A percentile compares a stretch with the other conserved stretches of the same genome.
Conservation (phyloP, 768 basidiomycete species). For the Trametes cingulata region DNA sequence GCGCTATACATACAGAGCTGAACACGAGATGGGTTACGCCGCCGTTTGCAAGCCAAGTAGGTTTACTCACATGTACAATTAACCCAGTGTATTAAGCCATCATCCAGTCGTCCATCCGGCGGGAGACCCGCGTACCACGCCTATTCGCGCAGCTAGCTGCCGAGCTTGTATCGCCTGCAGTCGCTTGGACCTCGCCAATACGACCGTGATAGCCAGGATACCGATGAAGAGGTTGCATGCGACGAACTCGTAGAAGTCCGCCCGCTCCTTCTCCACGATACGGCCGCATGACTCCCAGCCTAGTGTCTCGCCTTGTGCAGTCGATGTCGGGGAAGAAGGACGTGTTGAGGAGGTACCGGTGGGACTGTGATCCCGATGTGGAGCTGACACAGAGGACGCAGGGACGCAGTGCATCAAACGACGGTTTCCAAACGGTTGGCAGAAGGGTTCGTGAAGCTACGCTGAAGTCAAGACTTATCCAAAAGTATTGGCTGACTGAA, state of each 20-base stretch:
- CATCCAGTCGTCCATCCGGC: conserved; percentile 28
- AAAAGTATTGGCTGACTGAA: conserved; percentile 4
- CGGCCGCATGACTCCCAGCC: conserved; percentile 96
- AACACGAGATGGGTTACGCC: too few species aligned
- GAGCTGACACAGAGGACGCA: conserved; percentile 6
- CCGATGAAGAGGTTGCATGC: conserved; percentile 81
- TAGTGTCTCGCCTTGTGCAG: conserved; percentile 55
- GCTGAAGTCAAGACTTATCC: neutral
- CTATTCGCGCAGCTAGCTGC: conserved; percentile 85
- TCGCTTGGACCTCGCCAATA: conserved; percentile 68
- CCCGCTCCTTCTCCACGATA: conserved; percentile 73
- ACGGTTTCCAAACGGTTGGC: conserved; percentile 94
- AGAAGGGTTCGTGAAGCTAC: conserved; percentile 85
- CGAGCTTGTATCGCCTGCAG: conserved; percentile 75
- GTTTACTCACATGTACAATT: too few species aligned
- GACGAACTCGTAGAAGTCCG: conserved; percentile 89
- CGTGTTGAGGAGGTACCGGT: conserved; percentile 3
- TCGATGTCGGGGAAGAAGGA: conserved; percentile 9
- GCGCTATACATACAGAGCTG: too few species aligned
- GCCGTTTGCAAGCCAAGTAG: too few species aligned
- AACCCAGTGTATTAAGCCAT: neutral
- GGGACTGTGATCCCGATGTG: neutral
- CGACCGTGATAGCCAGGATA: conserved; percentile 59
- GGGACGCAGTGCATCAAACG: conserved; percentile 82
- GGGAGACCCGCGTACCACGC: conserved; percentile 53